Base-by-base conservation (phyloP, 1,284 basidiomycete genomes). In the Malassezia sp. region DNA sequence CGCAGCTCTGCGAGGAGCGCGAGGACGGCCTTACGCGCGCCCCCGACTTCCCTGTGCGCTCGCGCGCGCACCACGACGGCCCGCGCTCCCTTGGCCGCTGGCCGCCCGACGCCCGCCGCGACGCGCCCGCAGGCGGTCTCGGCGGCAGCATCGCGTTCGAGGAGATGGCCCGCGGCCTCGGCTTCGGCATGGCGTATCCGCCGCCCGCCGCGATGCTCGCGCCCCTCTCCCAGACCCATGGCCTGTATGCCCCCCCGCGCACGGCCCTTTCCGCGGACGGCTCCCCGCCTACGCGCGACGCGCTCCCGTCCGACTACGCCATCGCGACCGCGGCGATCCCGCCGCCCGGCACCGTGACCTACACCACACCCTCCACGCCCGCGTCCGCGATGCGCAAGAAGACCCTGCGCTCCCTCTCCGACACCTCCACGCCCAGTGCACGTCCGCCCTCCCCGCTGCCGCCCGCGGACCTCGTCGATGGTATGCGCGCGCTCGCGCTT, bases 1-100 rank as follows among this genome's bases (percentile, higher is more conserved):
- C 55, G 10, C 65, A 70, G 42, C 56, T 70, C 18, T 67, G 63
- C 52, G 61, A 62, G 41, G 63, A 70, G 50, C 54, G 67, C 18
- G 67, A 70, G 30, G 67, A 70, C 37, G 54, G 55, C 17, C 54
- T 70, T 11, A 60, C 56, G 15, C 56, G 62, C 15, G 67, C 67
- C 10, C 67, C 67, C 10, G 65, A 70, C 37, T 53, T 37, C 2
- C n/a, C n/a, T n/a, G n/a, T n/a, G n/a, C 54, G 54, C 4, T 26
- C 36, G n/a, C 37, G 42, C 18, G 39, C 31, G 20, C 27, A 30
- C 20, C 14, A 42, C 14, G 42, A 34, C 15, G 30, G 36, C 44
- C 6, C 44, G 20, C 39, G 39, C 27, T 42, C 36, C 14, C n/a
- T 39, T 15, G 14, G 17, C 11, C 28, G 27, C 8, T 9, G 29